phyloP scores from a whole-genome alignment of 2,329 filamentous ascomycete species.

The Colletotrichum sp. region DNA sequence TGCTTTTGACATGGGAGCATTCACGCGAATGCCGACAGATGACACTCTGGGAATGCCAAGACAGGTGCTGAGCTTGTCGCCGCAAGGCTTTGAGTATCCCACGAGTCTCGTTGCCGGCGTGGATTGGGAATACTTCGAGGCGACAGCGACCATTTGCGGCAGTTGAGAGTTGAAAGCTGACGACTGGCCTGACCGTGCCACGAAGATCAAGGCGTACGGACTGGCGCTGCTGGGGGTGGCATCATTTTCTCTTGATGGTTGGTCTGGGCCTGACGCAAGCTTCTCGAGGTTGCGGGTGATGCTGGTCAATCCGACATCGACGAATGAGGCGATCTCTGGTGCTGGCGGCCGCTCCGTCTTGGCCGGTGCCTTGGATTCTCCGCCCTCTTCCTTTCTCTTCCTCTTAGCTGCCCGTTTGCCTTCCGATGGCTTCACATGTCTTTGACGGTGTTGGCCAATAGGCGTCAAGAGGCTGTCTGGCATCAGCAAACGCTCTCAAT shows the following conservation, averaged over 20 bases:
- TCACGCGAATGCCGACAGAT: constrained; percentile 62
- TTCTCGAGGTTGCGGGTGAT: constrained; percentile 61
- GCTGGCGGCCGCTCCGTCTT: constrained; percentile 35
- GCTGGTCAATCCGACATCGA: constrained; percentile 69
- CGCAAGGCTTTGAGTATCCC: constrained; percentile 64
- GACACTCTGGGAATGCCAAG: constrained; percentile 69
- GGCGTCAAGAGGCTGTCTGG: constrained; percentile 63
- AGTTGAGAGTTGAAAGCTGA: constrained; percentile 65
- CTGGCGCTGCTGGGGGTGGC: background rate
- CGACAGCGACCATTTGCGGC: constrained; percentile 56
- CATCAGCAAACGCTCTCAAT: background rate
- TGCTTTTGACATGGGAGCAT: constrained; percentile 60
- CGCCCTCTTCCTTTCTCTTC: constrained; percentile 44
- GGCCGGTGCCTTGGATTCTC: constrained; percentile 20
- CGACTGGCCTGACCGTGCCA: constrained; percentile 61
- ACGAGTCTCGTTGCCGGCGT: constrained; percentile 59
- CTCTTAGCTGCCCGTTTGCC: constrained; percentile 64
- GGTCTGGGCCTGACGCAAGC: constrained; percentile 33
- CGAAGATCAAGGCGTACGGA: constrained; percentile 60
- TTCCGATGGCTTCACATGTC: constrained; percentile 60
- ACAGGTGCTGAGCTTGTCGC: constrained; percentile 58
- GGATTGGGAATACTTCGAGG: constrained; percentile 46
- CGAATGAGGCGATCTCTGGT: constrained; percentile 59
- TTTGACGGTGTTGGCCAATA: constrained; percentile 64
- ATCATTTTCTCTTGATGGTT: constrained; percentile 28